Evolutionary conservation across 2,329 filamentous ascomycete species (phyloP).

Genomic region (Monosporascus sp.): DNA sequence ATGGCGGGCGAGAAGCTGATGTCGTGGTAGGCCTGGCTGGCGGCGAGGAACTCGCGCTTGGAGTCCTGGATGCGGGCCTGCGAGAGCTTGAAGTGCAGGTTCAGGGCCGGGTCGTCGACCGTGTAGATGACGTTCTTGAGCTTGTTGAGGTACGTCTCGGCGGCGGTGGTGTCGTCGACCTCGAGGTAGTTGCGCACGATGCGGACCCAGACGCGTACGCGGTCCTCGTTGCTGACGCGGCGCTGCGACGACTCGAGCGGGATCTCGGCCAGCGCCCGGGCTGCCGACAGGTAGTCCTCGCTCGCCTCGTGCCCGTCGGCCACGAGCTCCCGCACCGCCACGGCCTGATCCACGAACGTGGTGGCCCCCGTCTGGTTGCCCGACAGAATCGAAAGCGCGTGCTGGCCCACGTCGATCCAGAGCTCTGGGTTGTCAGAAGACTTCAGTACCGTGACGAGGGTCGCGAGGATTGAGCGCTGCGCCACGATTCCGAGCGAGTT

Average conservation of each 20-base stretch:
- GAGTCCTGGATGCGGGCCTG: conserved; percentile 92
- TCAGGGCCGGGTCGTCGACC: conserved; percentile 67
- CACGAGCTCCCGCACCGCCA: conserved; percentile 71
- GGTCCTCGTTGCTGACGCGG: conserved; percentile 74
- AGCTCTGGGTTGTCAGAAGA: conserved; percentile 56
- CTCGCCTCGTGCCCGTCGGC: conserved; percentile 77
- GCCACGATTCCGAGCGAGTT: conserved; percentile 66
- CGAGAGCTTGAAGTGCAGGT: conserved; percentile 81
- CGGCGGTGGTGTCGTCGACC: conserved; percentile 81
- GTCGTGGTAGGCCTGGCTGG: conserved; percentile 80
- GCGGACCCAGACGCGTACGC: conserved; percentile 82
- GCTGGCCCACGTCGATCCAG: conserved; percentile 70
- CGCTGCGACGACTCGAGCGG: conserved; percentile 86
- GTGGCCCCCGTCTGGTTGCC: conserved; percentile 50
- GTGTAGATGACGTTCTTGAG: conserved; percentile 88
- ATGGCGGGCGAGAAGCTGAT: conserved; percentile 74
- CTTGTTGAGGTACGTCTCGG: conserved; percentile 86
- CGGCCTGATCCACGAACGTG: conserved; percentile 81
- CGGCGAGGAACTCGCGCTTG: conserved; percentile 82
- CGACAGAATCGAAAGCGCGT: conserved; percentile 64
- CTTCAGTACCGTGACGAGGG: conserved; percentile 60
- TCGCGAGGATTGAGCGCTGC: conserved; percentile 63
- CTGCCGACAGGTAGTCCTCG: conserved; percentile 76
- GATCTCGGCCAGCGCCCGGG: conserved; percentile 73
- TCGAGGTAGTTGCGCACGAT: conserved; percentile 94